These are phyloP conservation scores for Keithomyces neogunnii DNA, from an alignment of 2,329 filamentous ascomycete species.

Conservation along the genomic window DNA sequence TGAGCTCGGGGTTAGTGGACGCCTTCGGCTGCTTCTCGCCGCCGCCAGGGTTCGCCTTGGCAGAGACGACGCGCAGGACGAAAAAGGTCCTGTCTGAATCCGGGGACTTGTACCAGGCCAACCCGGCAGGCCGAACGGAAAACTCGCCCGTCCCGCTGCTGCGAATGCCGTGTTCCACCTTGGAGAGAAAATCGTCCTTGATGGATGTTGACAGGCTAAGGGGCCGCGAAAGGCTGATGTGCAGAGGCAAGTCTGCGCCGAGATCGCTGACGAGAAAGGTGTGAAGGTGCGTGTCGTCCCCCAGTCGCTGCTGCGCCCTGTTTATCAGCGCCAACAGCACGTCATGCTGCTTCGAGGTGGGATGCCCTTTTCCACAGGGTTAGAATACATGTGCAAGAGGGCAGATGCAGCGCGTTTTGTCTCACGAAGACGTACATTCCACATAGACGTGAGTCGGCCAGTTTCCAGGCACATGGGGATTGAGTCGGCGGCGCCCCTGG, in stretches of 20 bases:
- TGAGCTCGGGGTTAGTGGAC: conserved; percentile 42
- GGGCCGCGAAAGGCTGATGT: conserved; percentile 83
- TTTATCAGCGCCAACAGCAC: conserved; percentile 36
- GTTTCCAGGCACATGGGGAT: conserved; percentile 77
- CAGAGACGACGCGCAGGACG: conserved; percentile 54
- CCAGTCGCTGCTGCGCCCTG: conserved; percentile 24
- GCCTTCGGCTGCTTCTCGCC: background rate
- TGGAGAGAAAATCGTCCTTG: conserved; percentile 58
- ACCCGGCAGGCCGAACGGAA: conserved; percentile 25
- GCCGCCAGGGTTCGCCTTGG: conserved; percentile 6
- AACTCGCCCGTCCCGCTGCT: conserved; percentile 23
- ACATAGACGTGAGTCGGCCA: conserved; percentile 92
- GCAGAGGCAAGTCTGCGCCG: conserved; percentile 68
- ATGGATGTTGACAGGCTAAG: conserved; percentile 65
- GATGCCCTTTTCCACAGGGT: conserved; percentile 39
- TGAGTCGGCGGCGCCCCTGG: conserved; percentile 71
- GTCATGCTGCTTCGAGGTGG: conserved; percentile 36
- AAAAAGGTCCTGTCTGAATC: conserved; percentile 73
- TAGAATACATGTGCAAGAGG: background rate
- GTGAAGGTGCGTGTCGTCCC: conserved; percentile 38
- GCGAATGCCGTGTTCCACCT: conserved; percentile 36
- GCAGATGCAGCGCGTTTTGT: background rate
- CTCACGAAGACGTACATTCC: conserved; percentile 60
- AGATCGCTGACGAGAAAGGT: conserved; percentile 72
- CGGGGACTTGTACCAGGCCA: conserved; percentile 44